A percentile compares a stretch with the other conserved stretches of the same genome.
These are phyloP conservation scores for Penicillium griseofulvum DNA, from an alignment of 2,329 filamentous ascomycete genomes.

Conservation along the genomic window DNA sequence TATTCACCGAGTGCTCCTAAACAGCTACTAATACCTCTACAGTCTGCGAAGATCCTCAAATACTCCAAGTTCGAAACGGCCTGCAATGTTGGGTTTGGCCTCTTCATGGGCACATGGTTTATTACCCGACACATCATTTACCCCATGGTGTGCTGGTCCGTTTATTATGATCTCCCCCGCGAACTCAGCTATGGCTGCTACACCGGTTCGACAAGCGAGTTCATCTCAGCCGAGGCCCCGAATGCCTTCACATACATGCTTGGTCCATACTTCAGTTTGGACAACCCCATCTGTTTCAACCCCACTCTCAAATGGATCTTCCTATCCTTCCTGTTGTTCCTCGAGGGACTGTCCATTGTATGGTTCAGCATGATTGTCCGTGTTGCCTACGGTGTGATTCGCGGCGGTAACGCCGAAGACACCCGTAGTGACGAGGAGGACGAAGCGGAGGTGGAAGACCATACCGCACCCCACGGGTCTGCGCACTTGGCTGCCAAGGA, in stretches of 20 bases:
- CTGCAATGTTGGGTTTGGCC: slow-evolving; percentile 79
- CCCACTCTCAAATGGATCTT: slow-evolving; percentile 72
- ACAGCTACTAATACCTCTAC: slow-evolving; percentile 6
- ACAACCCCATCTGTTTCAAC: slow-evolving; percentile 78
- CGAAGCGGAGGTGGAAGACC: slow-evolving; percentile 32
- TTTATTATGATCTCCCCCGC: slow-evolving; percentile 64
- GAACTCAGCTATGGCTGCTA: slow-evolving; percentile 71
- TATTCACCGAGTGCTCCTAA: neutral
- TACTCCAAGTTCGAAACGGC: slow-evolving; percentile 73
- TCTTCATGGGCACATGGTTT: slow-evolving; percentile 86
- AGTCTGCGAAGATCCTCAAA: slow-evolving; percentile 91
- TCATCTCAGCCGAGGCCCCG: slow-evolving; percentile 34
- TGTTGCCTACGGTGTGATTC: slow-evolving; percentile 76
- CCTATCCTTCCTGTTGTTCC: slow-evolving; percentile 68
- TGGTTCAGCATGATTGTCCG: slow-evolving; percentile 90
- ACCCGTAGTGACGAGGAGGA: slow-evolving; percentile 74
- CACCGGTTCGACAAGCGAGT: slow-evolving; percentile 46
- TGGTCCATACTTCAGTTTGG: slow-evolving; percentile 69
- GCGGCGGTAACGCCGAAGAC: slow-evolving; percentile 75
- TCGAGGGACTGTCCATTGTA: slow-evolving; percentile 76
- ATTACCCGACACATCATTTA: slow-evolving; percentile 79
- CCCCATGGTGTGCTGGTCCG: slow-evolving; percentile 75
- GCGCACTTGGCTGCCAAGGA: slow-evolving; percentile 24
- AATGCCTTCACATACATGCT: slow-evolving; percentile 61
- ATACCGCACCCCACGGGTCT: slow-evolving; percentile 27